phyloP scores from a whole-genome alignment of 805 yeast species.

The Cyberlindnera misumaiensis region DNA sequence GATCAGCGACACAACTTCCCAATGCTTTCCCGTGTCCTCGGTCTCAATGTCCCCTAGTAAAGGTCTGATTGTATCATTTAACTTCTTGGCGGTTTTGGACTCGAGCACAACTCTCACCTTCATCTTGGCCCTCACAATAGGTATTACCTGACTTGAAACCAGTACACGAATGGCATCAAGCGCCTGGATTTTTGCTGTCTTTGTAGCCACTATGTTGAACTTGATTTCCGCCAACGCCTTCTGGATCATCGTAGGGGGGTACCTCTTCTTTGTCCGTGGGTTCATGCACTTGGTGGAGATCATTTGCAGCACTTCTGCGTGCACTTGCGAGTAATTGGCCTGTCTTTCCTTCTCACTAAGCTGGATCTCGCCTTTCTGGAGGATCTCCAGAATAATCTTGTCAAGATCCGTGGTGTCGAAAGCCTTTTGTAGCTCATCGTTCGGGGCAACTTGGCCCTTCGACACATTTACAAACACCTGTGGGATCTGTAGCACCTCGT shows the following conservation, averaged over 20 bases:
- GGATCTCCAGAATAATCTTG: conserved; percentile 69
- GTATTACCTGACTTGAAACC: conserved; percentile 74
- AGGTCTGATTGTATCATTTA: conserved; percentile 35
- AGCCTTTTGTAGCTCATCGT: conserved; percentile 67
- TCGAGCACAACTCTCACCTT: conserved; percentile 60
- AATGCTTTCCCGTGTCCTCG: conserved; percentile 36
- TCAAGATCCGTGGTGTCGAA: conserved; percentile 76
- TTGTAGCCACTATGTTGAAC: conserved; percentile 67
- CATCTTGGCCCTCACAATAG: conserved; percentile 94
- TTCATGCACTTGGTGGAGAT: conserved; percentile 88
- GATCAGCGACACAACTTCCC: conserved; percentile 61
- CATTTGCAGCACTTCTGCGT: conserved; percentile 74
- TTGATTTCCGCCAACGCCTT: conserved; percentile 75
- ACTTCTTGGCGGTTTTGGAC: conserved; percentile 43
- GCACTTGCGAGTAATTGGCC: conserved; percentile 62
- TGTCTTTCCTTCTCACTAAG: conserved; percentile 89
- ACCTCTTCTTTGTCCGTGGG: conserved; percentile 82
- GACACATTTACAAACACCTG: conserved; percentile 90
- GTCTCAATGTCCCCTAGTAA: conserved; percentile 37
- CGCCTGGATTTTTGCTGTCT: conserved; percentile 82
- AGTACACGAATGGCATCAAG: conserved; percentile 81
- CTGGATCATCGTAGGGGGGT: conserved; percentile 91
- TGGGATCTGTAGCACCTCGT: conserved; percentile 94
- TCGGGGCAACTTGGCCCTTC: conserved; percentile 87
- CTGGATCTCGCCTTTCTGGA: conserved; percentile 90